A percentile compares a stretch with the other conserved stretches of the same genome.
Evolutionary conservation across 352 stramenopile species (phyloP).

Genomic region (Globisporangium abappressorium): DNA sequence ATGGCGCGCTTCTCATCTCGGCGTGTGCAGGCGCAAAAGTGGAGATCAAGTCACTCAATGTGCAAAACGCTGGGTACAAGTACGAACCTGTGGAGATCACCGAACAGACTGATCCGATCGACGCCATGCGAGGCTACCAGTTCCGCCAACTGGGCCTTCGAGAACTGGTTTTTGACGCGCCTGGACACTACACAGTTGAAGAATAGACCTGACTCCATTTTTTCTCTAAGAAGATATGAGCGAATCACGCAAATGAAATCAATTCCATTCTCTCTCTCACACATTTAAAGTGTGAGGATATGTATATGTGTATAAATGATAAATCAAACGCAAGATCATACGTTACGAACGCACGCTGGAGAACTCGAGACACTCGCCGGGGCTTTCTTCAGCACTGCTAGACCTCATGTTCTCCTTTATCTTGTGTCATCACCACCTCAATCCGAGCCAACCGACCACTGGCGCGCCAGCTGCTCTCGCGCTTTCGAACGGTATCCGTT

Average conservation of each 20-base stretch:
- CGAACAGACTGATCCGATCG: constrained; percentile 27
- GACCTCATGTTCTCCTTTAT: not conserved
- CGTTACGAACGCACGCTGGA: not conserved
- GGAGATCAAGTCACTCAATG: constrained; percentile 32
- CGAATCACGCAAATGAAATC: not conserved
- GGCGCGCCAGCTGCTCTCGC: constrained; percentile 52
- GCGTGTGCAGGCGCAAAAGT: constrained; percentile 45
- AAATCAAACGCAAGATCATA: constrained; percentile 11
- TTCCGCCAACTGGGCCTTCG: constrained; percentile 36
- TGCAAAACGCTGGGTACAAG: constrained; percentile 47
- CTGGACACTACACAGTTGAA: constrained; percentile 47
- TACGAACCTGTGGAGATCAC: constrained; percentile 29
- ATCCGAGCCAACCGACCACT: constrained; percentile 53
- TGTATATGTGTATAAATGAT: constrained; percentile 7
- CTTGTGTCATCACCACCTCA: constrained; percentile 13
- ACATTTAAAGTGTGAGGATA: not conserved
- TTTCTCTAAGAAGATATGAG: too few species aligned
- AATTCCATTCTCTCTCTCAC: not conserved
- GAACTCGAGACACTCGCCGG: not conserved
- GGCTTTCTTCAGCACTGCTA: not conserved
- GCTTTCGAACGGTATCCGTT: constrained; percentile 50
- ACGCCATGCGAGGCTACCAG: constrained; percentile 57
- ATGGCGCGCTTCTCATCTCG: constrained; percentile 49
- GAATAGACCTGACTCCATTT: constrained; percentile 21
- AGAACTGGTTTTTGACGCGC: constrained; percentile 41